phyloP scores from a whole-genome alignment of 208 protist species.

The Trichomonas vaginalis region DNA sequence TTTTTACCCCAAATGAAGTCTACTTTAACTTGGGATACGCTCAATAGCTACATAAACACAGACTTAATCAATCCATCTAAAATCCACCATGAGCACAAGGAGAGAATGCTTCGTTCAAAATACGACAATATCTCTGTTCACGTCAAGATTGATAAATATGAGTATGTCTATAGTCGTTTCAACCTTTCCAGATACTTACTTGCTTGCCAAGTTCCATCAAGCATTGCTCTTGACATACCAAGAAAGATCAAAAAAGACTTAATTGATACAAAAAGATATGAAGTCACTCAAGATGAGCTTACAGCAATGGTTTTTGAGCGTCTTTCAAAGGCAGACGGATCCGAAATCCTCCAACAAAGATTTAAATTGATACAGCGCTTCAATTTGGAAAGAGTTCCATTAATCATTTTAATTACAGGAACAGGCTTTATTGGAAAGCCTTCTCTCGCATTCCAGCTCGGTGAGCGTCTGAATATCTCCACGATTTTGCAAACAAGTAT shows the following conservation, averaged over 20 bases:
- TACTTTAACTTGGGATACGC: background rate
- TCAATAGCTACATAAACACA: background rate
- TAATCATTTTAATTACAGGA: background rate
- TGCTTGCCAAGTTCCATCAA: background rate
- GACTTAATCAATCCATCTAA: background rate
- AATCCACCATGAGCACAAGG: background rate
- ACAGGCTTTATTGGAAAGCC: background rate
- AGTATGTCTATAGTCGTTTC: background rate
- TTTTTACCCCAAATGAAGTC: too few species aligned
- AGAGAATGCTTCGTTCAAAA: background rate
- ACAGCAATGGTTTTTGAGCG: background rate
- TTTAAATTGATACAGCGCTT: background rate
- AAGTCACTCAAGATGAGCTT: constrained; percentile 7
- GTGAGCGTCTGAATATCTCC: background rate
- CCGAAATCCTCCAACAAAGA: background rate
- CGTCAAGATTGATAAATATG: background rate
- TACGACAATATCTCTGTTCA: constrained; percentile 12
- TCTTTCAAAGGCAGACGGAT: background rate
- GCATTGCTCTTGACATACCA: background rate
- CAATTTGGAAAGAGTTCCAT: background rate
- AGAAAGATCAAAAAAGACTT: background rate
- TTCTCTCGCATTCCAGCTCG: background rate
- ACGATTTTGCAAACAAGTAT: constrained; percentile 1
- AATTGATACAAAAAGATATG: background rate
- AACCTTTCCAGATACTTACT: background rate